A percentile compares a stretch with the other conserved stretches of the same genome.
phyloP scores from a whole-genome alignment of 2,329 filamentous ascomycete species.

The Sphaerulina vaccinii region DNA sequence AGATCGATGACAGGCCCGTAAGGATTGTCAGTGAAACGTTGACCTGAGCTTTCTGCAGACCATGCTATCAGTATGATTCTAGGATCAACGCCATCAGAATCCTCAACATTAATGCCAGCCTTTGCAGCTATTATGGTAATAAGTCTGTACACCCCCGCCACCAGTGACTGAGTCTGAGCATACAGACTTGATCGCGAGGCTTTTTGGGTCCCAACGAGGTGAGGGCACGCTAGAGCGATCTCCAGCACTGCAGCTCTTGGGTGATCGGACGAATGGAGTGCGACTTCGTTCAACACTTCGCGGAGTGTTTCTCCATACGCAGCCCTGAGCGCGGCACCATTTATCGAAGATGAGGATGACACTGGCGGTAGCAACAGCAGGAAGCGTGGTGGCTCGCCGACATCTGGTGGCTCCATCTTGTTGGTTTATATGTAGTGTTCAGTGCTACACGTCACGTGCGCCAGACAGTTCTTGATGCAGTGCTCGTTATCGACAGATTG shows the following conservation, averaged over 20 bases:
- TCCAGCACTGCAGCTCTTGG: conserved; percentile 49
- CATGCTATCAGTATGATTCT: conserved; percentile 73
- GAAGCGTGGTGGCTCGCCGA: conserved; percentile 33
- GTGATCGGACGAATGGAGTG: conserved; percentile 34
- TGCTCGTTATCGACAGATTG: too few species aligned
- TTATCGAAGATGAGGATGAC: conserved; percentile 41
- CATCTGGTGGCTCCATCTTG: conserved; percentile 11
- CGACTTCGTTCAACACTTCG: conserved; percentile 44
- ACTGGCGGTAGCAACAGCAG: conserved; percentile 49
- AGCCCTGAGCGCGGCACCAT: conserved; percentile 43
- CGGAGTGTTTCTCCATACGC: conserved; percentile 45
- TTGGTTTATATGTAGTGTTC: neutral
- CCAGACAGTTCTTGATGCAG: neutral
- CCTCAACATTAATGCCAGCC: conserved; percentile 61
- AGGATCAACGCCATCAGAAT: conserved; percentile 70
- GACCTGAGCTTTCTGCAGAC: conserved; percentile 31
- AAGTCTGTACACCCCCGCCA: conserved; percentile 77
- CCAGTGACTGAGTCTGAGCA: conserved; percentile 66
- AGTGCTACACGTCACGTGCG: neutral
- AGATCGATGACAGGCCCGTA: conserved; percentile 54
- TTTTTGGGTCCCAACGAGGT: conserved; percentile 54
- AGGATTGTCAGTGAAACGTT: conserved; percentile 19
- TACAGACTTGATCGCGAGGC: conserved; percentile 61
- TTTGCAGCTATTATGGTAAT: conserved; percentile 69
- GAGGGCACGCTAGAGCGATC: conserved; percentile 62